Conservation (phyloP, 371 early-diverging fungal genomes). For the Amoeboaphelidium protococcarum region DNA sequence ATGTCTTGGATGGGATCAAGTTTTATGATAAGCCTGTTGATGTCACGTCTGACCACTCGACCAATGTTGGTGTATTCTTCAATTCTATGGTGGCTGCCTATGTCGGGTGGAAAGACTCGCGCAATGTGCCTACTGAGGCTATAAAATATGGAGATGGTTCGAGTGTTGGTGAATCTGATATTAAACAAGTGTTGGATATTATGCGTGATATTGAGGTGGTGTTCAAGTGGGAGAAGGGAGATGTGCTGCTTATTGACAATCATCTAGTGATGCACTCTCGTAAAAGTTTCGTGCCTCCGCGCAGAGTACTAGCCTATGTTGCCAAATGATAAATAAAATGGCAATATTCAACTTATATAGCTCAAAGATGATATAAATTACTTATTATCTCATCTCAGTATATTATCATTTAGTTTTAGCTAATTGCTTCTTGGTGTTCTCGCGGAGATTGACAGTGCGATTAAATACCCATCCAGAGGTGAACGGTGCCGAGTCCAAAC, state of each 20-base stretch:
- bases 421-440: not conserved
- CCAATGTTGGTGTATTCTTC: conserved; percentile 5
- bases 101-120: conserved; percentile 8
- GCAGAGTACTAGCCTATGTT: too few species aligned
- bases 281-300: conserved; percentile 10
- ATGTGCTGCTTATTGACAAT: conserved; percentile 10
- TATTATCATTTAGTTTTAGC: too few species aligned
- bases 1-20: conserved; percentile 8
- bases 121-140: conserved; percentile 8
- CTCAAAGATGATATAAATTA: too few species aligned
- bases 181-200: conserved; percentile 4
- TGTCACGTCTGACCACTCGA: too few species aligned
- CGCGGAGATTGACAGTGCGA: not conserved
- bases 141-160: conserved; percentile 9
- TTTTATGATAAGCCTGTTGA: too few species aligned
- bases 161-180: conserved; percentile 3
- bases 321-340: too few species aligned
- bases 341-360: too few species aligned
- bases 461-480: not conserved
- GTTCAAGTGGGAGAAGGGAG: conserved; percentile 8
- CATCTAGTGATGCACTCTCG: conserved; percentile 9
- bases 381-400: too few species aligned
- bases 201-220: conserved; percentile 6
- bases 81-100: conserved; percentile 12
- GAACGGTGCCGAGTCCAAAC: not conserved